Evolutionary conservation across 768 basidiomycete genomes (phyloP).

Genomic region (Tulasnella sp.): DNA sequence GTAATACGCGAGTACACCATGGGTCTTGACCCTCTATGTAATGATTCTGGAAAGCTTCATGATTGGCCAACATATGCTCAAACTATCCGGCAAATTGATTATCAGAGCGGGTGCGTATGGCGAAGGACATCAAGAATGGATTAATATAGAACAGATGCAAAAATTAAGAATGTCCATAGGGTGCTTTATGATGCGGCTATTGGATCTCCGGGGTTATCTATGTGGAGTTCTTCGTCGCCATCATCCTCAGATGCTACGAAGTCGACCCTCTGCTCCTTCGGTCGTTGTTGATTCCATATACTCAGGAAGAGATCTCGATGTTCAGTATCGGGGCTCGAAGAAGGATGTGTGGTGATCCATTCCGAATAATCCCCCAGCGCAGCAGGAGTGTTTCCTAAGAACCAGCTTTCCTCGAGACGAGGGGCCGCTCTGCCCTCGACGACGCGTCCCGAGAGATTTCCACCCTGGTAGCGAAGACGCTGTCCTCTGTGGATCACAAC

Average conservation of each 20-base stretch:
- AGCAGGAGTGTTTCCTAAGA: background rate
- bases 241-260: background rate
- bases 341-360: background rate
- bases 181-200: background rate
- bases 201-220: background rate
- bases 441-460: background rate
- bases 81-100: background rate
- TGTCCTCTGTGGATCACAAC: background rate
- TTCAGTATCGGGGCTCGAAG: background rate
- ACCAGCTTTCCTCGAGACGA: background rate
- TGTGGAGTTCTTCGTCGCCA: background rate
- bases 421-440: background rate
- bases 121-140: background rate
- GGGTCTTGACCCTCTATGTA: no score
- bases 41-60: background rate
- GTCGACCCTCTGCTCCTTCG: background rate
- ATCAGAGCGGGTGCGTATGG: background rate
- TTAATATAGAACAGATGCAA: background rate
- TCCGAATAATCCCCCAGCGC: background rate
- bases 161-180: background rate
- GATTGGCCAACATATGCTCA: background rate
- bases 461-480: background rate
- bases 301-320: background rate
- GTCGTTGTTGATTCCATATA: background rate
- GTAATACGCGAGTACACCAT: no score